Conservation (phyloP, 352 stramenopile species). For the Aphanomyces euteiches region DNA sequence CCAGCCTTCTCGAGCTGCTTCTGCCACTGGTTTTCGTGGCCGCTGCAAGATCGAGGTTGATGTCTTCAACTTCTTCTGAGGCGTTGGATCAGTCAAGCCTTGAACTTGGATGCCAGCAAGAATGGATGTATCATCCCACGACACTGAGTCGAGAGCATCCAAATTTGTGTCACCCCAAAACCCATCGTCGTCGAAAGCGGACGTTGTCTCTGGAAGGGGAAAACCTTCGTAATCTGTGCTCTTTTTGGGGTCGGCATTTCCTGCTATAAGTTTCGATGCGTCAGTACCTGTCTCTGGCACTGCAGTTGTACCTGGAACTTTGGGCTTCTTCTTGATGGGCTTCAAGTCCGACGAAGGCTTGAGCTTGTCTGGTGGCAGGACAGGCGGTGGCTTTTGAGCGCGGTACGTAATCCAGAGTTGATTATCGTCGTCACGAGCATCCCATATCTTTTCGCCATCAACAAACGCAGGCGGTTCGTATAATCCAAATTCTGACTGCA, state of each 20-base stretch:
- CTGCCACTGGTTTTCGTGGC: constrained; percentile 57
- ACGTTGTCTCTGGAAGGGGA: constrained; percentile 53
- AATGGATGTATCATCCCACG: constrained; percentile 76
- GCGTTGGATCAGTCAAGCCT: constrained; percentile 33
- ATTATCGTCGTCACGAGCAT: constrained; percentile 47
- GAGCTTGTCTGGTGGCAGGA: constrained; percentile 27
- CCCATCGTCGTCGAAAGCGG: constrained; percentile 74
- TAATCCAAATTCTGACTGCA: constrained; percentile 55
- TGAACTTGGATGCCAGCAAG: constrained; percentile 50
- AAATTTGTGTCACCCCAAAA: constrained; percentile 87
- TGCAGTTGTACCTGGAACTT: constrained; percentile 27
- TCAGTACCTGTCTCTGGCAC: constrained; percentile 22
- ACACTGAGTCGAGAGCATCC: constrained; percentile 73
- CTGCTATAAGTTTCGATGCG: constrained; percentile 57
- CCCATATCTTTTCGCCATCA: constrained; percentile 29
- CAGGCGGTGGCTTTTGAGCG: constrained; percentile 45
- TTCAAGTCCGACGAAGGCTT: constrained; percentile 49
- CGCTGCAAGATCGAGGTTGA: constrained; percentile 27
- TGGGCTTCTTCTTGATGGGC: constrained; percentile 53
- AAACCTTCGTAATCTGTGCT: constrained; percentile 78
- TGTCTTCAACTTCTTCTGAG: constrained; percentile 62
- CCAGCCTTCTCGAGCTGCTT: constrained; percentile 58
- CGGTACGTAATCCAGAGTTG: constrained; percentile 50
- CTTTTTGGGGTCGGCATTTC: constrained; percentile 38
- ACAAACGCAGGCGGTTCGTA: constrained; percentile 50